Conservation (phyloP, 257 asterid genomes). For the Solanum etuberosum region DNA sequence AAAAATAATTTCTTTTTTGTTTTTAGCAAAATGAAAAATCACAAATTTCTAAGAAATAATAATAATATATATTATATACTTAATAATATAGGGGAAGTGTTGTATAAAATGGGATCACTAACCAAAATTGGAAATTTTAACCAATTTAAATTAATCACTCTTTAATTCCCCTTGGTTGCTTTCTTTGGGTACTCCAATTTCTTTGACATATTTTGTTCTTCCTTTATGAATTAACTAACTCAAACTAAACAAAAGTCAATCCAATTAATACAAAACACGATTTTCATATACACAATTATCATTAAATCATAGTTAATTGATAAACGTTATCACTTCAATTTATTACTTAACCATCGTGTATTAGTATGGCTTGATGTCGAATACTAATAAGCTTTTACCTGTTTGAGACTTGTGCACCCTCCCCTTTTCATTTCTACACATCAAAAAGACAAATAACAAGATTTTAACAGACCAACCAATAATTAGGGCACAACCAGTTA, state of each 20-base stretch:
- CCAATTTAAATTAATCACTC: neutral
- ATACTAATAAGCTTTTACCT: neutral
- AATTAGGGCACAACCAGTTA: fast-evolving
- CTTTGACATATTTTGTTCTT: neutral
- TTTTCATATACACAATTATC: neutral
- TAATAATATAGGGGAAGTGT: neutral
- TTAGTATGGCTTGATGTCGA: neutral
- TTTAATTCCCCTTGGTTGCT: neutral
- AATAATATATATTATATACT: neutral
- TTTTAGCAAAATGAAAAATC: neutral
- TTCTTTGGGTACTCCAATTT: neutral
- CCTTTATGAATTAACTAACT: neutral
- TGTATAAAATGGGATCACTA: neutral
- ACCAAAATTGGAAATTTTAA: neutral
- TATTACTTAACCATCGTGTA: neutral
- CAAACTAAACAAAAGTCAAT: neutral
- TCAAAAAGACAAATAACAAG: neutral
- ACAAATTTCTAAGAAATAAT: neutral
- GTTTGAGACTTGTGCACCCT: neutral
- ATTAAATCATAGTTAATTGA: neutral
- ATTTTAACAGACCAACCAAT: neutral
- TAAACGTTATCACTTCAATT: neutral
- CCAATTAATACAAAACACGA: neutral
- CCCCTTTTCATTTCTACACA: neutral
- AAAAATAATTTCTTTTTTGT: neutral